Base-by-base conservation (phyloP, 352 stramenopile genomes). In the Discostella stelligera region DNA sequence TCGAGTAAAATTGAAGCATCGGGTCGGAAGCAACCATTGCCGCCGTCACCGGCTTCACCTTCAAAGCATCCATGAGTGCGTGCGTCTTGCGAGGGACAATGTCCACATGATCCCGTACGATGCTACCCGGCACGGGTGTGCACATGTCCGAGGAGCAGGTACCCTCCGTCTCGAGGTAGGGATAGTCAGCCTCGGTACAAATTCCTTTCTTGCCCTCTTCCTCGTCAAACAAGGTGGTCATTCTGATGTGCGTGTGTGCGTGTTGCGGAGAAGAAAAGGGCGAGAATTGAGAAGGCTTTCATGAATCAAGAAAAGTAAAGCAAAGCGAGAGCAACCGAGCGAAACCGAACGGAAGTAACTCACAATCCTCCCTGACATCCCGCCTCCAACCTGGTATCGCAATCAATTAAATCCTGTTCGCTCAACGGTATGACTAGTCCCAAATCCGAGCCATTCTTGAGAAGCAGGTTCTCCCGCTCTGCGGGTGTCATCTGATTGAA, bases 371-470 rank as follows among this genome's bases (percentile, higher is more conserved):
- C 97, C 71, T 96, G 96, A 90, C 97, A 99, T 66, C 96, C 96
- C 82, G 96, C 93, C 81, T 98, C 95, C 74, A 87, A 83, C 20
- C 74, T 60, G 32, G 84, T 82, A 77, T 98, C 96, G 76, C 97
- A 99, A 88, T 98, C 95, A 49, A 99, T 93, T 20, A 99, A 94
- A 72, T 99, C 92, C 86, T 99, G 97, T 85, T 99, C 97, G 44
- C 95, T 98, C 21, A 99, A 86, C 53, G 85, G 94, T 3, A 94
- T 67, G 1, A 99, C 91, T 70, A 95, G 87, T 23, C 86, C 85
- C 37, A 83, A 64, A 14, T 71, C 54, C 9, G n/a, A 48, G 23
- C 14, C 46, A 16, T 72, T 54, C 55, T 59, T 75, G 9, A 49
- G 14, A 16, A 44, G 11, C 1, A 75, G 25, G 44, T 32, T 23